Base-by-base conservation (phyloP, 2,329 filamentous ascomycete genomes). In the Sarocladiaceae sp. region DNA sequence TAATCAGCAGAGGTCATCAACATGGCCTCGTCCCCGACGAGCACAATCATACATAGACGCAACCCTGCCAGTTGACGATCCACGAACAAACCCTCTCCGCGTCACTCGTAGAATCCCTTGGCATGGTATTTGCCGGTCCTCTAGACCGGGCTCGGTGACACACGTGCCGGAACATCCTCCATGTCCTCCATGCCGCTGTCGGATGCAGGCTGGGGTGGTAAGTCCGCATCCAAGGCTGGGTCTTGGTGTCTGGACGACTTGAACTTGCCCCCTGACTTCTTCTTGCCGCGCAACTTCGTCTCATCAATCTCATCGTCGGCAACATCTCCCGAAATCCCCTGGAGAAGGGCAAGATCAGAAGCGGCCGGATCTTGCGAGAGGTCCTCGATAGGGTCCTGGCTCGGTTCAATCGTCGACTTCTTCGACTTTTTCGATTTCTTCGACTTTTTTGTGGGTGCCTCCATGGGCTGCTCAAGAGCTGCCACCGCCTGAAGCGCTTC, bases 121-220 rank as follows among this genome's bases (percentile, higher is more conserved):
- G n/a, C n/a, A n/a, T n/a, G n/a, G n/a, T n/a, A n/a, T n/a, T n/a
- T n/a, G n/a, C 37, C 20, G 37, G 56, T 54, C 7, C 48, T 47
- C 45, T 33, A 43, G 40, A 18, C 40, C 20, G 16, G 37, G 23
- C 24, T 29, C 3, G 37, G 37, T 18, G 37, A 27, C n/a, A 58
- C 34, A 11, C 55, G 55, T n/a, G 61, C 60, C 5, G 66, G 66
- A 32, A 69, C 51, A 46, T 69, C 67, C 44, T 68, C 65, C 67
- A 69, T 68, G 33, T 69, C 66, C 26, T 69, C 65, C 63, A 69
- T 67, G 12, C 57, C 57, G 29, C 62, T 65, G 29, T 33, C 40
- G 15, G 40, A 43, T 12, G 26, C 23, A 11, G 37, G 23, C 24
- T 27, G 23, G 4, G 12, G 24, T 13, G 37, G 37, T 19, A 41